phyloP scores from a whole-genome alignment of 2,329 filamentous ascomycete genomes.

The Biscogniauxia marginata region DNA sequence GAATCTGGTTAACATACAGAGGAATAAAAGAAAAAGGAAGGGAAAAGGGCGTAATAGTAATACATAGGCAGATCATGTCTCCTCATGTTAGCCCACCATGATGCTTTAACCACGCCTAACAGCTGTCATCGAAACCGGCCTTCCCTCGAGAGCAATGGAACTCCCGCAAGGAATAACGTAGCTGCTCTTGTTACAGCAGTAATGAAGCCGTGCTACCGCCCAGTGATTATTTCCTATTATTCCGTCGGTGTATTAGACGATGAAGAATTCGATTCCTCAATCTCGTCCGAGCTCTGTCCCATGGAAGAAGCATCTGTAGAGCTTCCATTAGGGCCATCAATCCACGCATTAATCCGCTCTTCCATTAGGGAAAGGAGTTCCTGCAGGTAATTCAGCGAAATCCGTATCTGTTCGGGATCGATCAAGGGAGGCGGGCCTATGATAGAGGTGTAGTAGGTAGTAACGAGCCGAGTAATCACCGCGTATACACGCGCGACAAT shows the following conservation, averaged over 20 bases:
- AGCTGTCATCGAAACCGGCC: no score
- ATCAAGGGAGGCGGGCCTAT: neutral
- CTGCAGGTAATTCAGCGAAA: neutral
- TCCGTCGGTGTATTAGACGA: neutral
- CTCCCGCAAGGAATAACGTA: neutral
- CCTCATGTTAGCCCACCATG: neutral
- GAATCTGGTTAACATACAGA: neutral
- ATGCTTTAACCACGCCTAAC: no score
- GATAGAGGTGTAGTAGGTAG: neutral
- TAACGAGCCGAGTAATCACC: neutral
- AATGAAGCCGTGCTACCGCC: neutral
- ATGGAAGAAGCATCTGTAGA: neutral
- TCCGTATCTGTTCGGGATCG: neutral
- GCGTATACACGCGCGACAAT: neutral
- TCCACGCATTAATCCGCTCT: neutral
- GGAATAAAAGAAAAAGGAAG: neutral
- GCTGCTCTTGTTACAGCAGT: neutral
- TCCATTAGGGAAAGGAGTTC: neutral
- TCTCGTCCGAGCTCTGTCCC: neutral
- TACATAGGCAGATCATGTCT: neutral
- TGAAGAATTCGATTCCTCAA: neutral
- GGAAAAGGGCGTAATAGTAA: neutral
- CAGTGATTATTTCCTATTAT: neutral
- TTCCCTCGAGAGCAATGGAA: no score
- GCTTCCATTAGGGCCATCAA: neutral